Percentiles rank a stretch among this genome's conserved stretches.
phyloP scores from a whole-genome alignment of 345 rosid genomes.

The Populus pruinosa region DNA sequence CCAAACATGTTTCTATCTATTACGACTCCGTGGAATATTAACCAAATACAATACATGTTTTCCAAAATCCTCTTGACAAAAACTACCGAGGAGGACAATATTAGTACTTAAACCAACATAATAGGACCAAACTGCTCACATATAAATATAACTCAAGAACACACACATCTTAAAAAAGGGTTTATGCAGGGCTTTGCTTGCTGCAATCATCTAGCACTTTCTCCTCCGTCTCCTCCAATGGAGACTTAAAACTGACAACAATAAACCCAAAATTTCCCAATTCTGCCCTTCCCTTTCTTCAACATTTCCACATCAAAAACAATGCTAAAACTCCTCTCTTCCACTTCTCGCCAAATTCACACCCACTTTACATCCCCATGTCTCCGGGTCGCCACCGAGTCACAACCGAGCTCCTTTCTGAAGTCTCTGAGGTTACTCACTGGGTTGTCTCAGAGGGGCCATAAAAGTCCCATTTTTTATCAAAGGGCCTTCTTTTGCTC shows the following conservation, averaged over 20 bases:
- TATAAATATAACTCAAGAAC: background rate
- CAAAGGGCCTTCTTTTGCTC: conserved; percentile 76
- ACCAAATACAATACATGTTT: no score
- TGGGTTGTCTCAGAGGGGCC: conserved; percentile 3
- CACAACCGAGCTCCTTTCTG: conserved; percentile 6
- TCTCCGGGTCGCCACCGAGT: conserved; percentile 13
- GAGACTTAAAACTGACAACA: background rate
- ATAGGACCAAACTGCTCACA: background rate
- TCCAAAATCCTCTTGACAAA: background rate
- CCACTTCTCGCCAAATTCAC: conserved; percentile 22
- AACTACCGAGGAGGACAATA: background rate
- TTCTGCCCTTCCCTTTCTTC: background rate
- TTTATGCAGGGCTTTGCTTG: conserved; percentile 34
- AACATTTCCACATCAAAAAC: background rate
- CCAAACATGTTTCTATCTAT: no score
- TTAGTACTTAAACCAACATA: background rate
- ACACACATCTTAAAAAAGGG: background rate
- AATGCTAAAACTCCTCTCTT: conserved; percentile 31
- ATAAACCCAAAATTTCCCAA: background rate
- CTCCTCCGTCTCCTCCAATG: conserved; percentile 13
- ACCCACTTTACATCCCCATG: conserved; percentile 22
- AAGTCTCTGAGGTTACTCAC: conserved; percentile 18
- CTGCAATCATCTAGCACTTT: background rate
- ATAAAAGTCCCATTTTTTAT: conserved; percentile 22
- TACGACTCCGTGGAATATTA: no score